Percentiles rank a stretch among this genome's conserved stretches.
phyloP scores from a whole-genome alignment of 2,329 filamentous ascomycete genomes.

The Fusarium subglutinans region DNA sequence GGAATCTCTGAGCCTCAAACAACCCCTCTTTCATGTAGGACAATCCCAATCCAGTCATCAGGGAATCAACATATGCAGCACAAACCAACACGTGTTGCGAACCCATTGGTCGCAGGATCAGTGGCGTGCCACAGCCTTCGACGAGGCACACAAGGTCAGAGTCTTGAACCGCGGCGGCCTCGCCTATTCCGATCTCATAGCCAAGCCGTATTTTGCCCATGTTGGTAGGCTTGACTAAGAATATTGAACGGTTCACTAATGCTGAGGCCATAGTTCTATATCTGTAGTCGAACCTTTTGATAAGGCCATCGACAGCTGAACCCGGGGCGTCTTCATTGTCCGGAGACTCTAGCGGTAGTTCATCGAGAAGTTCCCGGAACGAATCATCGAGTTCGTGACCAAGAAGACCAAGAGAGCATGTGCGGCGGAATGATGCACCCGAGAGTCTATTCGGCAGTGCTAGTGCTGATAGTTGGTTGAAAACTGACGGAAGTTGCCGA shows the following conservation, averaged over 20 bases:
- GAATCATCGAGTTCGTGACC: background rate
- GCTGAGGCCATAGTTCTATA: background rate
- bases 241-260: background rate
- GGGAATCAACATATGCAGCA: background rate
- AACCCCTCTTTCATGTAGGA: background rate
- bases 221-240: background rate
- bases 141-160: background rate
- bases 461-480: background rate
- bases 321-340: background rate
- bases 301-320: accelerated
- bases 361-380: background rate
- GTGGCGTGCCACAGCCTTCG: background rate
- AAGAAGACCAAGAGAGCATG: background rate
- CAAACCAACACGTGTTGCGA: background rate
- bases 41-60: background rate
- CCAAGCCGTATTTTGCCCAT: background rate
- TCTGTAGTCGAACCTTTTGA: background rate
- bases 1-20: background rate
- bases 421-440: background rate
- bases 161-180: background rate
- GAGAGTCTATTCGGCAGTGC: background rate
- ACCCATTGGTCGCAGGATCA: background rate
- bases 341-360: background rate
- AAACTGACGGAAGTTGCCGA: background rate
- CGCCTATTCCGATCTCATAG: background rate